Evolutionary conservation across 2,329 filamentous ascomycete genomes (phyloP), one percentile per base, ranked within the genome.

Genomic region (Penicillium sp.): DNA sequence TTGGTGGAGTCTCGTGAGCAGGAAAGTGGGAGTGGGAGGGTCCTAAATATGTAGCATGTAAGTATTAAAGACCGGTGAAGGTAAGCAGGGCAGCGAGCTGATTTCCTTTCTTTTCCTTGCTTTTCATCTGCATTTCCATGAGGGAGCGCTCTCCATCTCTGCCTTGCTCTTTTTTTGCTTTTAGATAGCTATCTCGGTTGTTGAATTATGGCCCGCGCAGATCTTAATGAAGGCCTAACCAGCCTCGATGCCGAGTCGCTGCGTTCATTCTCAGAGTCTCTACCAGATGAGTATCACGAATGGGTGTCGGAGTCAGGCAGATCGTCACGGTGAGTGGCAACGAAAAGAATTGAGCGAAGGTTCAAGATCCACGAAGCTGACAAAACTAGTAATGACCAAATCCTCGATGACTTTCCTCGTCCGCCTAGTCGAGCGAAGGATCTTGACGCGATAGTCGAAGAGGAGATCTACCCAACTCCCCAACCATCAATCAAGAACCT

Each of bases 401-500:
- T 68, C 13, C 55, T 67, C 18, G 55, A 62, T 5, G 60, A 59
- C 42, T 68, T 68, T 18, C 65, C 66, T 18, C 60, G 56, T 5
- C 66, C 65, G 3, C 66, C 66, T 1, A 60, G n/a, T 16, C 54
- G 52, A 8, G 6, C 51, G 3, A 54, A 58, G 24, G 57, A 54
- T 16, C 40, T 63, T 1, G 56, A 63, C 21, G 36, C 54, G 8
- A 59, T 63, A 8, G 39, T 48, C 1, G 62, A 64, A 47, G 61
- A 64, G 13, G 29, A 52, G 21, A 36, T 39, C 1, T 60, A 62
- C 43, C 63, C 55, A 3, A 64, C 58, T 1, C 63, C 62, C 2
- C 54, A 48, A 14, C 18, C 66, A 1, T 69, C 67, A 1, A 43
- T 70, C 21, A 68, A 70, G 40, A 65, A 64, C 9, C 48, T 70